Evolutionary conservation across 192 early-diverging fungal genomes (phyloP).

Genomic region (Obelidium mucronatum): DNA sequence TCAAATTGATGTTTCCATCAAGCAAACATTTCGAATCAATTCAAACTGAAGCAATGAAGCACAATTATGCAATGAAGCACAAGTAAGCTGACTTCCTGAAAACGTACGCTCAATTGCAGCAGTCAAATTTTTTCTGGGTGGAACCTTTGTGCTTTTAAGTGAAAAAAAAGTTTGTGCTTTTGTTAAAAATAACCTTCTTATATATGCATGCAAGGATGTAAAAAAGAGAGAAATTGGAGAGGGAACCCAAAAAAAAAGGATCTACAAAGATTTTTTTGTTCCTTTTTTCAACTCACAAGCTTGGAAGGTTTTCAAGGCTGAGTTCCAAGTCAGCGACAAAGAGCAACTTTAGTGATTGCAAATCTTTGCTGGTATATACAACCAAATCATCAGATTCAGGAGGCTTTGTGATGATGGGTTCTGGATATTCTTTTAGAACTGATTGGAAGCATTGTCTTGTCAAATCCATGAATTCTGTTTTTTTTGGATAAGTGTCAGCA

Average conservation of each 20-base stretch:
- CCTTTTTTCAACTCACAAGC: background rate
- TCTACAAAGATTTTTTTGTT: no score
- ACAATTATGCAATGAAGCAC: background rate
- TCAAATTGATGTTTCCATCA: no score
- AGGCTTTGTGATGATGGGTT: background rate
- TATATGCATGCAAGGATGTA: background rate
- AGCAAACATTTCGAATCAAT: conserved; percentile 18
- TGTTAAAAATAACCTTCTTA: background rate
- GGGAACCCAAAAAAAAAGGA: background rate
- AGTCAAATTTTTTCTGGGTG: background rate
- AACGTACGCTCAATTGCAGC: conserved; percentile 4
- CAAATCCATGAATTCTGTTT: conserved; percentile 9
- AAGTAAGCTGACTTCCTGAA: background rate
- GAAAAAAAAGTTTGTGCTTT: background rate
- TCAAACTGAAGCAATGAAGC: background rate
- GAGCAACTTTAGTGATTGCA: background rate
- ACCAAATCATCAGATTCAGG: background rate
- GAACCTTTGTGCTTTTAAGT: background rate
- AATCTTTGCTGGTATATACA: background rate
- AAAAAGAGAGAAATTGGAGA: background rate
- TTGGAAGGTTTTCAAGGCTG: background rate
- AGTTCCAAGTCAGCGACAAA: background rate
- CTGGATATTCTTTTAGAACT: background rate
- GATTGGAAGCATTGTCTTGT: background rate
- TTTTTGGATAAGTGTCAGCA: no score